Base-by-base conservation (phyloP, 345 rosid species). In the Bruguiera sexangula region DNA sequence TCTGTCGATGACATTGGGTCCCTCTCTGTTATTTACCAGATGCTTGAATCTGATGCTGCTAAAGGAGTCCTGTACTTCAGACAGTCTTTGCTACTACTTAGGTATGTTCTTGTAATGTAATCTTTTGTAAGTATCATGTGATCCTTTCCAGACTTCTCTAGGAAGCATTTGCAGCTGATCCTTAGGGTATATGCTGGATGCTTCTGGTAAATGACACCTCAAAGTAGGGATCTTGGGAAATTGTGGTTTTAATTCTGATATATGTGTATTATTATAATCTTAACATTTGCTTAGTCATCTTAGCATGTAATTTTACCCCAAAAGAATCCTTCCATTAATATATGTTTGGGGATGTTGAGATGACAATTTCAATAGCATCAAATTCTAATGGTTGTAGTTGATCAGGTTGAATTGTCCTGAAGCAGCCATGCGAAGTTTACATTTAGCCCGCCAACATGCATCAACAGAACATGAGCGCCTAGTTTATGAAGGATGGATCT, bases 401-500 rank as follows among this genome's bases (percentile, higher is more conserved):
- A 36, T 52, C 82, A 95, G 99, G 89, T 87, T 95, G 86, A 95
- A 88, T 63, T 92, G 97, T 82, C 97, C 97, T 0, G 92, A 87
- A 81, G 96, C 96, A 69, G 99, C 99, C 4, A 95, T 95, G 99
- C 85, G 91, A 62, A 92, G 99, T 82, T 86, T 92, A 65, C 98
- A 86, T 74, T 84, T 90, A 81, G 99, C 99, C 1, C 86, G 97
- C 19, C 85, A 85, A 65, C 92, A 90, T 84, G 98, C 98, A 69
- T 82, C 92, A 8, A 81, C 86, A 73, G 96, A 88, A 37, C 96
- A 95, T 19, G 99, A 95, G 60, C 92, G 92, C 34, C 81, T 92
- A 65, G 98, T 95, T 24, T 95, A 95, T 53, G 99, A 92, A 79
- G 98, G 97, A 65, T 94, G 98, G 98, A 94, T 94, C 74, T 82